Evolutionary conservation across 2,329 filamentous ascomycete species (phyloP), one percentile per base, ranked within the genome.

Genomic region (Nemania serpens): DNA sequence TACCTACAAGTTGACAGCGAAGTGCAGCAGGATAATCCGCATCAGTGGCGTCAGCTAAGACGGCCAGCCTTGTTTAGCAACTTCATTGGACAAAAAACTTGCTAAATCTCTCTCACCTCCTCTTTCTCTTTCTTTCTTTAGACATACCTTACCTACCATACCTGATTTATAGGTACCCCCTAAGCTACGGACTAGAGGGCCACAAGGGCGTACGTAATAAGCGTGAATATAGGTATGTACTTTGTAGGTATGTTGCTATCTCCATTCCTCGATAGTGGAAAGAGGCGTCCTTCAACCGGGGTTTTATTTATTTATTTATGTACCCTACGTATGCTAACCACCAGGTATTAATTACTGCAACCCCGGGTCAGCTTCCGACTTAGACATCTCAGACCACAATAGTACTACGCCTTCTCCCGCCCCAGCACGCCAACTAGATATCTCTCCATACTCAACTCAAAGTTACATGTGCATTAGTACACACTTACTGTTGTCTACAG

Each of bases 11-110:
- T 9, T 20, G 18, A n/a, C 17, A 43, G 10, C 18, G 15, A 17
- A 61, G 64, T 63, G 25, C 7, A 29, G 25, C 69, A 68, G 65
- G 66, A 71, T 71, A 68, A 70, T 71, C 71, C 69, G 70, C 73
- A 73, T 73, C 72, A 71, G 70, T 74, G 72, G 73, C 72, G 72
- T 70, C 67, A 65, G 64, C 69, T 71, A 72, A 67, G 60, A 65
- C 37, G 47, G 53, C 42, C 62, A 66, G 59, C 59, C 62, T 66
- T 65, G 50, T 55, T 50, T n/a, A 50, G 55, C 17, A 59, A 58
- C 50, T 55, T 55, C 52, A 55, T 54, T 63, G 43, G 61, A 33
- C 55, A 63, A 51, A n/a, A 52, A 58, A 45, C 25, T 55, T 55
- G 50, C 41, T 39, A 58, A 65, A 62, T 65, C 45, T 58, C 50